Base-by-base conservation (phyloP, 345 rosid genomes). In the Hibiscus mutabilis region DNA sequence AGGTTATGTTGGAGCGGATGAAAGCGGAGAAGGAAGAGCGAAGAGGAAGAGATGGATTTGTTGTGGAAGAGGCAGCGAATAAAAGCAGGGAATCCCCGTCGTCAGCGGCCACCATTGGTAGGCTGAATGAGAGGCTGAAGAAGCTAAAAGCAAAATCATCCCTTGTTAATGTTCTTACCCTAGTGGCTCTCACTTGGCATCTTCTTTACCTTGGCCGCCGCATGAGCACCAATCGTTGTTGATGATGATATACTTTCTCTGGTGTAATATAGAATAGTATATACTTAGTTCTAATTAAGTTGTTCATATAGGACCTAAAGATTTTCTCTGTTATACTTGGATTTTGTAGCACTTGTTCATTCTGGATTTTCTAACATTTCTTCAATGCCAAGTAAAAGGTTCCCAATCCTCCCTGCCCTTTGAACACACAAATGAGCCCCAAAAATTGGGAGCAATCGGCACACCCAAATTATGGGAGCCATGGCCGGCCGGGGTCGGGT, bases 21-120 rank as follows among this genome's bases (percentile, higher is more conserved):
- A 93, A 80, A 77, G 60, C 84, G 47, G 96, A 88, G 57, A 94
- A 90, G 73, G 95, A 94, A 66, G 97, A 90, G 75, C 89, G 91
- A 42, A 78, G 91, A 76, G 95, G 96, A 60, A 74, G 82, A 66
- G 93, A 79, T 18, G 68, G 52, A 56, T 18, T 29, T 3, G 40
- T 10, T 0, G 42, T 58, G 1, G 73, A 74, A 53, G 12, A 73
- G 49, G 24, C 47, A 16, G 67, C 31, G 24, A 24, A 51, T 13
- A 66, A 46, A 66, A 66, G 31, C 64, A 47, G 55, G 67, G 15
- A 58, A 64, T 51, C 52, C 6, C 58, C 21, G 6, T 22, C 73
- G 16, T 60, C 63, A 16, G 73, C 25, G 33, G 16, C 46, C 12
- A 6, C 40, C 22, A n/a, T 60, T 33, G 9, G 74, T 1, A 81